phyloP scores from a whole-genome alignment of 2,329 filamentous ascomycete species.

The Botryotinia calthae region DNA sequence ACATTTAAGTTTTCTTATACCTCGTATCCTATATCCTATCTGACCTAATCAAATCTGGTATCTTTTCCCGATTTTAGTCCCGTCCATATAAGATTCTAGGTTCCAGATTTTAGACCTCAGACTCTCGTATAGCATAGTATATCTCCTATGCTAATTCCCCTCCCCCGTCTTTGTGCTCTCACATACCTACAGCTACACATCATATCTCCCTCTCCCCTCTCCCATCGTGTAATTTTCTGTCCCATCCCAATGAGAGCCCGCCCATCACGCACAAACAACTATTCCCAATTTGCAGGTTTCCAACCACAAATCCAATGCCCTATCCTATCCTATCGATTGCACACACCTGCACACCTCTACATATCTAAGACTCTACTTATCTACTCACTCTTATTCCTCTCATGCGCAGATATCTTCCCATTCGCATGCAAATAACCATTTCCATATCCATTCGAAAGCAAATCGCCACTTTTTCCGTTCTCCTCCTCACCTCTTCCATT shows the following conservation, averaged over 20 bases:
- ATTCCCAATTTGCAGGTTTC: not conserved
- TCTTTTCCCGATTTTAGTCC: too few relatives aligned
- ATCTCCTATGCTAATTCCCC: too few relatives aligned
- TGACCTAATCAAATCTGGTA: too few relatives aligned
- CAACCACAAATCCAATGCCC: not conserved
- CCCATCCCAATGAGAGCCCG: not conserved
- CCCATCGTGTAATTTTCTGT: not conserved
- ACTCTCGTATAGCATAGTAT: too few relatives aligned
- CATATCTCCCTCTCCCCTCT: too few relatives aligned
- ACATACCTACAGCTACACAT: too few relatives aligned
- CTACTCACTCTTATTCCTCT: not conserved
- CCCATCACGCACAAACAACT: not conserved
- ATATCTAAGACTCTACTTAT: not conserved
- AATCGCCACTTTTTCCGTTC: not conserved
- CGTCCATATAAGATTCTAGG: too few relatives aligned
- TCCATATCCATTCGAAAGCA: conserved; percentile 13
- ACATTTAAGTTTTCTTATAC: too few relatives aligned
- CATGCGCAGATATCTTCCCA: conserved; percentile 11
- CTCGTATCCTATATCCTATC: too few relatives aligned
- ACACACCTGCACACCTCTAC: not conserved
- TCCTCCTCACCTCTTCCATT: not conserved
- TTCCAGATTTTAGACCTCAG: too few relatives aligned
- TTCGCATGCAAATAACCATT: conserved; percentile 14
- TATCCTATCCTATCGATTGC: not conserved
- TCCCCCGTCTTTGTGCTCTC: too few relatives aligned